Evolutionary conservation across 202 grass and related monocot genomes (phyloP), one percentile per base, ranked within the genome.

Genomic region (Carex arenaria): DNA sequence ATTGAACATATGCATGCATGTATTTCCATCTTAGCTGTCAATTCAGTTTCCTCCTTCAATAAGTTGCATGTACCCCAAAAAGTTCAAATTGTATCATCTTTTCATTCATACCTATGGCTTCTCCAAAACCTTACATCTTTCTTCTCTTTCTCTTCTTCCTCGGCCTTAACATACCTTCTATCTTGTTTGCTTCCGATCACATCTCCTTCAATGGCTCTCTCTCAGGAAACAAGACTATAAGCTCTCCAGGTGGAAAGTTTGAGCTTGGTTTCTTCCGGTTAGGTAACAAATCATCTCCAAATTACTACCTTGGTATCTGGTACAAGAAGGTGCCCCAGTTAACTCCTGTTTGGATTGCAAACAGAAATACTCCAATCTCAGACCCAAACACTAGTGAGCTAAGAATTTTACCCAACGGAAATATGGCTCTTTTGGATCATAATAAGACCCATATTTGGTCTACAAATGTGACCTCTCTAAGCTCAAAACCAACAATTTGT

Each of bases 261-360:
- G 61, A 63, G 61, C 10, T 63, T 2, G 20, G 61, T 63, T 63
- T 63, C 22, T 8, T 63, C 61, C 19, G 11, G 3, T 10, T 63
- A 26, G 61, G 61, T 63, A 63, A 63, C 8, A 63, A 63, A 11
- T 63, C 61, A 6, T 26, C 2, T 26, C 20, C 61, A 26, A 63
- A 20, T 60, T 80, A 85, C 64, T 88, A 91, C 65, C 6, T 86
- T 10, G 89, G 83, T 17, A 86, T 88, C 60, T 91, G 89, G 89
- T 91, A 85, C 83, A 88, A 80, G 47, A 76, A 55, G 5, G 85
- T 91, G 10, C 79, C 80, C 0, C 31, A 0, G 26, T 26, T 26
- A 13, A 88, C 86, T 4, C 45, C 67, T 11, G 9, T 12, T n/a
- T 91, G 86, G 89, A 80, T 86, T 22, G 84, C 85, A 53, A 88